Conservation (phyloP, 768 basidiomycete species). For the Mycena latifolia region DNA sequence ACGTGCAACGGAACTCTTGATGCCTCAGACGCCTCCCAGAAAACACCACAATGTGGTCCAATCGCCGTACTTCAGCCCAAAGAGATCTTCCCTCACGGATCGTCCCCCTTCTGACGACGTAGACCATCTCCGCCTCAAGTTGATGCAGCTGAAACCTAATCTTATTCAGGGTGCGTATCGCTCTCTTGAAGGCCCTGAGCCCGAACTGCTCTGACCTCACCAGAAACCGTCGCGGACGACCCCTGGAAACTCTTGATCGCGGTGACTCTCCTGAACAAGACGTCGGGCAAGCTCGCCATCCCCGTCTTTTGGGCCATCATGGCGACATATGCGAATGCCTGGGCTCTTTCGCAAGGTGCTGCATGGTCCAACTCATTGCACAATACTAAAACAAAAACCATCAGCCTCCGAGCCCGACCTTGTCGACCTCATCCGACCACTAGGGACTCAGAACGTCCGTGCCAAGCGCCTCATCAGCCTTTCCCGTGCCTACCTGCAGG, state of each 20-base stretch:
- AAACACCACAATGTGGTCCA: slow-evolving; percentile 7
- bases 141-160: slow-evolving; percentile 47
- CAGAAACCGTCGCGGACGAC: slow-evolving; percentile 65
- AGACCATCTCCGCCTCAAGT: slow-evolving; percentile 38
- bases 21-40: slow-evolving; percentile 22
- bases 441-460: slow-evolving; percentile 73
- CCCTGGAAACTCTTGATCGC: slow-evolving; percentile 81
- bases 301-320: slow-evolving; percentile 75
- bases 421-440: slow-evolving; percentile 57
- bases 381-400: background rate
- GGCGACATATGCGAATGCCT: slow-evolving; percentile 68
- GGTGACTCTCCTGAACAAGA: slow-evolving; percentile 78
- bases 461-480: slow-evolving; percentile 67
- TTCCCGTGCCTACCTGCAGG: slow-evolving; percentile 63
- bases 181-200: too few species aligned
- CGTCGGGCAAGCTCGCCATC: slow-evolving; percentile 70
- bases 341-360: slow-evolving; percentile 62
- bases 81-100: background rate
- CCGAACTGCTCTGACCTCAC: background rate
- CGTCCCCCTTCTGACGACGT: slow-evolving; percentile 32
- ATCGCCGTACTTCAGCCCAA: slow-evolving; percentile 28
- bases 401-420: slow-evolving; percentile 61
- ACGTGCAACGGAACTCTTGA: too few species aligned
- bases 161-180: slow-evolving; percentile 53
- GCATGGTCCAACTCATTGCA: too few species aligned